Evolutionary conservation across 1,284 basidiomycete genomes (phyloP).

Genomic region (Leccinum insigne): DNA sequence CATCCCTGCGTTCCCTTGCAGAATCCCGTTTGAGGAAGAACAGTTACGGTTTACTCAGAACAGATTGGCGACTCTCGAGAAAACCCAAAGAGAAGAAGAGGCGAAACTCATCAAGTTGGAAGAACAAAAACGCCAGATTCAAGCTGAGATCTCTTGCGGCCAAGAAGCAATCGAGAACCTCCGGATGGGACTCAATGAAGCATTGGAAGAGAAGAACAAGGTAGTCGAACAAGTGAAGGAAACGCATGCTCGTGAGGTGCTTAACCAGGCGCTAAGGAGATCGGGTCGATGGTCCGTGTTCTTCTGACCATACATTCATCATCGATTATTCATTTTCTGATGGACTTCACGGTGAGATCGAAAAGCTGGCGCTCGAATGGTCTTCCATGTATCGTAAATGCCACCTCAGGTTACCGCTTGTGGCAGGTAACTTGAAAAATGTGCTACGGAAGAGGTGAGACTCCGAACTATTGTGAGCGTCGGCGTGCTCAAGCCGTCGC

Average conservation of each 20-base stretch:
- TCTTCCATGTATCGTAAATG: constrained; percentile 90
- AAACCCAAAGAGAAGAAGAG: constrained; percentile 56
- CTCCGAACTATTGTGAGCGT: neutral
- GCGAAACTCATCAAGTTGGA: constrained; percentile 58
- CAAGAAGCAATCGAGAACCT: constrained; percentile 61
- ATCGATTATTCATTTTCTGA: neutral
- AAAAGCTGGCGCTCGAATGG: constrained; percentile 85
- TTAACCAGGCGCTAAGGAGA: constrained; percentile 94
- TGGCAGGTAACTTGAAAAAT: constrained; percentile 75
- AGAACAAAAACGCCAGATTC: constrained; percentile 55
- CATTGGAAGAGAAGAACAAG: constrained; percentile 68
- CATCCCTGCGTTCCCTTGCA: constrained; percentile 30
- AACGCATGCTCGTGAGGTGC: constrained; percentile 63
- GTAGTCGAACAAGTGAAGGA: constrained; percentile 79
- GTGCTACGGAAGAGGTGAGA: constrained; percentile 92
- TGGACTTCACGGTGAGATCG: constrained; percentile 77
- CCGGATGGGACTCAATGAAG: constrained; percentile 63
- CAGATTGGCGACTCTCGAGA: constrained; percentile 59
- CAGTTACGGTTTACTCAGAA: constrained; percentile 66
- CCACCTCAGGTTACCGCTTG: constrained; percentile 83
- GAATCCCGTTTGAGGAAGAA: constrained; percentile 78
- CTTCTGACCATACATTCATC: neutral
- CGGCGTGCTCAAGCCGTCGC: constrained; percentile 6
- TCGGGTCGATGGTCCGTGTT: constrained; percentile 66
- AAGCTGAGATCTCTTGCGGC: constrained; percentile 65